Evolutionary conservation across 352 stramenopile genomes (phyloP).

Genomic region (Phytopythium helicoides): DNA sequence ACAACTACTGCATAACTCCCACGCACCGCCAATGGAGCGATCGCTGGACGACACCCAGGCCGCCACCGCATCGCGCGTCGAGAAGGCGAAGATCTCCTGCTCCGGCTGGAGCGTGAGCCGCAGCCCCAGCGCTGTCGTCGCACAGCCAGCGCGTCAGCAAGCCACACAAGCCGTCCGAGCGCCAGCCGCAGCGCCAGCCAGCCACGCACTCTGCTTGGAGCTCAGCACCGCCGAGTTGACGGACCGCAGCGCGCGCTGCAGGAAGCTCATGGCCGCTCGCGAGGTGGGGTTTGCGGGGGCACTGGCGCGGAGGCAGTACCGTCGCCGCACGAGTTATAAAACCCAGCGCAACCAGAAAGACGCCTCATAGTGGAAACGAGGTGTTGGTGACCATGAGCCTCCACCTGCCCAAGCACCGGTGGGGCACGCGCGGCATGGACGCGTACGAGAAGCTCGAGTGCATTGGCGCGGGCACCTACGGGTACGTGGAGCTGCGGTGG

Average conservation of each 20-base stretch:
- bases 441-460: slow-evolving; percentile 89
- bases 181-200: background rate
- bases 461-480: slow-evolving; percentile 88
- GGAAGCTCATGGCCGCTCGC: slow-evolving; percentile 59
- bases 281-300: background rate
- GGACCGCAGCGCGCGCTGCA: slow-evolving; percentile 63
- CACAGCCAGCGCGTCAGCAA: background rate
- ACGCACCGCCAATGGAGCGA: slow-evolving; percentile 72
- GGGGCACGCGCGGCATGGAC: slow-evolving; percentile 79
- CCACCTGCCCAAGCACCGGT: slow-evolving; percentile 81
- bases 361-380: background rate
- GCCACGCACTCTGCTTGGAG: slow-evolving; percentile 73
- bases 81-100: slow-evolving; percentile 79
- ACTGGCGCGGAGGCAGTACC: slow-evolving; percentile 6
- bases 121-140: slow-evolving; percentile 55
- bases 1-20: background rate
- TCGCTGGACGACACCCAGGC: slow-evolving; percentile 79
- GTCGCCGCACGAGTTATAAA: too few species aligned
- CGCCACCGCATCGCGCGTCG: slow-evolving; percentile 36
- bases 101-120: slow-evolving; percentile 72
- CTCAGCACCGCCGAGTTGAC: slow-evolving; percentile 74
- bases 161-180: too few species aligned
- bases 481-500: slow-evolving; percentile 29
- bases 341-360: background rate
- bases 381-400: slow-evolving; percentile 66